These are phyloP conservation scores for Penicillium sp. DNA, from an alignment of 2,329 filamentous ascomycete species.

Conservation along the genomic window DNA sequence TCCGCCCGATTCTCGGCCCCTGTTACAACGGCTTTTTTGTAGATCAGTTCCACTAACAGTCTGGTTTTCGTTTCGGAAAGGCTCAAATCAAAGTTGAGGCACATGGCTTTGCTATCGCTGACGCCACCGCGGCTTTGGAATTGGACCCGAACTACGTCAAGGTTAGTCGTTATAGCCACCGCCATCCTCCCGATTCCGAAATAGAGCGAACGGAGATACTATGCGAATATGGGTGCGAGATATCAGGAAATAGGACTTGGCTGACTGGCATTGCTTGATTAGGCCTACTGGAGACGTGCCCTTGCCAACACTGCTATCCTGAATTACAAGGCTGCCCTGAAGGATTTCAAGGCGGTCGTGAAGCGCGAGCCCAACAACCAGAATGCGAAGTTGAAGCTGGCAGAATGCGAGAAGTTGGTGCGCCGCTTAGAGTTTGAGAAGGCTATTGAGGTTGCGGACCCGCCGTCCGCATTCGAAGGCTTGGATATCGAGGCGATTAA, in stretches of 20 bases:
- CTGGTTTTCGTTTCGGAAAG: constrained; percentile 46
- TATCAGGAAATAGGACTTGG: neutral
- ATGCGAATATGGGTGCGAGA: neutral
- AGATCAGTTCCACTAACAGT: constrained; percentile 3
- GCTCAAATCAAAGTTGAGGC: constrained; percentile 94
- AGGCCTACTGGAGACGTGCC: constrained; percentile 94
- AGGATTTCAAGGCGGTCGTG: constrained; percentile 89
- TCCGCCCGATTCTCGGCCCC: constrained; percentile 22
- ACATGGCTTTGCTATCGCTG: constrained; percentile 87
- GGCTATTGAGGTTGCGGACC: constrained; percentile 90
- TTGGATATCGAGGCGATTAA: constrained; percentile 83
- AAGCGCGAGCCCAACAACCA: constrained; percentile 85
- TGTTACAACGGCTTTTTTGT: constrained; percentile 9
- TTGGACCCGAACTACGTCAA: constrained; percentile 86
- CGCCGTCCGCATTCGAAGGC: constrained; percentile 87
- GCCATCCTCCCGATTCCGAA: neutral
- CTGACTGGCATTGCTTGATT: constrained; percentile 7
- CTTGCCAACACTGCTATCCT: constrained; percentile 90
- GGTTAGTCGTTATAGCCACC: constrained; percentile 49
- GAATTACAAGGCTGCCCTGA: constrained; percentile 80
- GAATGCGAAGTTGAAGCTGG: constrained; percentile 84
- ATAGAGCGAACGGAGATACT: neutral
- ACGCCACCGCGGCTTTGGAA: constrained; percentile 88
- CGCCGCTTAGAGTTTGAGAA: constrained; percentile 90
- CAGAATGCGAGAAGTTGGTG: constrained; percentile 93